A percentile compares a stretch with the other conserved stretches of the same genome.
These are phyloP conservation scores for Suhomyces faveliae DNA, from an alignment of 805 yeast genomes.

Conservation along the genomic window DNA sequence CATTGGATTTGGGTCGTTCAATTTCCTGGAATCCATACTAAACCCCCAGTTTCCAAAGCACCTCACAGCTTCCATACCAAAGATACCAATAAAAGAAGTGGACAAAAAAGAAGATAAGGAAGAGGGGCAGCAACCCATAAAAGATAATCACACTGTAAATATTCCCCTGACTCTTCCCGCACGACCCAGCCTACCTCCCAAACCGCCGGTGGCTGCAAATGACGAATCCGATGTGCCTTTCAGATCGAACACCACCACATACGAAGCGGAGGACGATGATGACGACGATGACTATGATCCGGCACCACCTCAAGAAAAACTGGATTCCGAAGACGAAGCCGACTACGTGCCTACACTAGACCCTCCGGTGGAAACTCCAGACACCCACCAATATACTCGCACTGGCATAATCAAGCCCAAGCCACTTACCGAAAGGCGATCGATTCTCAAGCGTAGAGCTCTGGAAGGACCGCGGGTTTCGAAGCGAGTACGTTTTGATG, in stretches of 20 bases:
- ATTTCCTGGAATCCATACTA: constrained; percentile 5
- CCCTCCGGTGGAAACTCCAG: background rate
- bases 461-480: constrained; percentile 1
- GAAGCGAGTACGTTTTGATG: constrained; percentile 34
- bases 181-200: background rate
- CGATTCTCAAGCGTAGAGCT: constrained; percentile 7
- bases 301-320: background rate
- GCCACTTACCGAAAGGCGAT: background rate
- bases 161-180: background rate
- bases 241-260: background rate
- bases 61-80: background rate
- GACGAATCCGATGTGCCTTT: background rate
- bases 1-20: constrained; percentile 15
- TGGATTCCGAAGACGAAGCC: constrained; percentile 14
- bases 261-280: constrained; percentile 1
- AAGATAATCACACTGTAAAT: too few relatives aligned
- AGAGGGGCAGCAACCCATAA: too few relatives aligned
- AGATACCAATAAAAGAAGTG: too few relatives aligned
- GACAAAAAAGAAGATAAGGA: background rate
- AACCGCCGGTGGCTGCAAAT: background rate
- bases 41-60: background rate
- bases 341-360: constrained; percentile 13
- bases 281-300: constrained; percentile 6
- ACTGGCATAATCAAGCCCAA: background rate
- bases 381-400: background rate